These are phyloP conservation scores for Yamadazyma aaseri DNA, from an alignment of 1,139 yeast species.

Conservation along the genomic window DNA sequence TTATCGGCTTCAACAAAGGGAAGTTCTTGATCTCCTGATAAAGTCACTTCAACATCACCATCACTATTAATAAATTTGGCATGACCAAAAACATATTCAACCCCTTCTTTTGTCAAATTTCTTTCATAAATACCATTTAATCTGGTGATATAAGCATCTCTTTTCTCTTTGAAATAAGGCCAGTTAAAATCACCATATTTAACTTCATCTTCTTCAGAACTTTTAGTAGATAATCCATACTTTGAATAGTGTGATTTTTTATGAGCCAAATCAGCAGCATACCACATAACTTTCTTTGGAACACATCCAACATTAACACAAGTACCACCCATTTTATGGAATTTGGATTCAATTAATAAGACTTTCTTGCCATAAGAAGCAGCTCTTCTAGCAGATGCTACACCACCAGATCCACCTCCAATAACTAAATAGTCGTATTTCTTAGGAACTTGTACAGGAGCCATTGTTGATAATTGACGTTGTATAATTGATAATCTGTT, in stretches of 20 bases:
- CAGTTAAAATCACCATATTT: constrained; percentile 69
- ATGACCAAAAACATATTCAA: constrained; percentile 83
- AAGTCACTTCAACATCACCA: constrained; percentile 76
- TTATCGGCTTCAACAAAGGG: constrained; percentile 31
- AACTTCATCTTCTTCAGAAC: constrained; percentile 46
- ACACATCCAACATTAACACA: constrained; percentile 99
- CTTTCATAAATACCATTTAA: constrained; percentile 91
- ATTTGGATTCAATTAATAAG: constrained; percentile 73
- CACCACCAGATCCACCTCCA: constrained; percentile 99
- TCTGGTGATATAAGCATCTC: constrained; percentile 87
- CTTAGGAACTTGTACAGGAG: constrained; percentile 42
- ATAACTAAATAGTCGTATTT: constrained; percentile 91
- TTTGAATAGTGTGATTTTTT: constrained; percentile 70
- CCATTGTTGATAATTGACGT: constrained; percentile 44
- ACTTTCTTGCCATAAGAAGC: constrained; percentile 92
- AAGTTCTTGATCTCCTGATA: constrained; percentile 42
- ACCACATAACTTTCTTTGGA: constrained; percentile 99
- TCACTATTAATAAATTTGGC: constrained; percentile 65
- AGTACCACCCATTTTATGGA: constrained; percentile 81
- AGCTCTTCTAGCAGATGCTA: constrained; percentile 95
- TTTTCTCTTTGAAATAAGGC: constrained; percentile 73
- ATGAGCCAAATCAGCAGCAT: constrained; percentile 85
- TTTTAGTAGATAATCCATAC: constrained; percentile 64
- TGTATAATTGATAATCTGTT: constrained; percentile 19
- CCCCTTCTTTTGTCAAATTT: constrained; percentile 84